Evolutionary conservation across 768 basidiomycete genomes (phyloP), one percentile per base, ranked within the genome.

Genomic region (Sporobolomyces roseus): DNA sequence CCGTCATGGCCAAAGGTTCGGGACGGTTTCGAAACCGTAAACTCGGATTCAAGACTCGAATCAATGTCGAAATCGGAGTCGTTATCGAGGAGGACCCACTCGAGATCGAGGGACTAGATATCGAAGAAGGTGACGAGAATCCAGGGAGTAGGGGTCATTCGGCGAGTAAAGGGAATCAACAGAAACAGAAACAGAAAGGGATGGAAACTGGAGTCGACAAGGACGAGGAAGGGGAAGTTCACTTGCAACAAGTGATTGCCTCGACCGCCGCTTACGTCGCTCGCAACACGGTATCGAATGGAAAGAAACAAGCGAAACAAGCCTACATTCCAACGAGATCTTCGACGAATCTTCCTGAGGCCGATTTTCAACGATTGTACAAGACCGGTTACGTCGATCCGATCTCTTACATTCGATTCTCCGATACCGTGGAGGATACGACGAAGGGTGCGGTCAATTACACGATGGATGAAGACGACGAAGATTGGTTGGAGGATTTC

Each of bases 391-490:
- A 89, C 88, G 83, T 82, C 69, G 90, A 96, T 74, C 87, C 93
- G 1, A 78, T 82, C 25, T 83, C 87, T 0, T 92, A 88, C 77
- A 82, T 94, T 63, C 85, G 86, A 64, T 89, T 87, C 38, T 93
- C 91, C 12, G 86, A 89, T 74, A 91, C 89, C 4, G 86, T 89
- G 72, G 96, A 98, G 74, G 79, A 81, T 65, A 73, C 75, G 25
- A 74, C 72, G 33, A 81, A 83, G 73, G 86, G 88, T 73, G 88
- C 88, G 0, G 88, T 88, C 79, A 86, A 87, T 2, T 97, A 98
- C 77, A 90, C 86, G 72, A 90, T 97, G 89, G 94, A 99, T 75
- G 96, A 98, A 78, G 87, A 88, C 23, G 94, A 98, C 80, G 86
- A 88, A 75, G 88, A 89, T 71, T 99, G 94, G 94, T 84, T 99